Conservation (phyloP, 1,284 basidiomycete species). For the Mycena sp. region DNA sequence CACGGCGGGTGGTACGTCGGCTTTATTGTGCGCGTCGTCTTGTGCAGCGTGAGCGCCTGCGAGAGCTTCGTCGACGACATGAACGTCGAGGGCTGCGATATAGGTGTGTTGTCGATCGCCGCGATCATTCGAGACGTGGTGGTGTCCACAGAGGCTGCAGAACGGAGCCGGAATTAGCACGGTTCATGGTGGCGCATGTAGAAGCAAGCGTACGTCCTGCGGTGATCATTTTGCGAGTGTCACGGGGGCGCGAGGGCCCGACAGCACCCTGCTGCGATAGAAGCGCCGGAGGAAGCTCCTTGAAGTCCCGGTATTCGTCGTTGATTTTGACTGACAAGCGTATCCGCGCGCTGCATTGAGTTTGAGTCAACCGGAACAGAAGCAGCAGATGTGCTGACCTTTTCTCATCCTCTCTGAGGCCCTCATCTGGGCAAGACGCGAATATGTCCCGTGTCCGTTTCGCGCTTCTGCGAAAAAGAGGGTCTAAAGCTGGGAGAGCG, state of each 20-base stretch:
- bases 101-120: constrained; percentile 74
- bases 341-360: constrained; percentile 62
- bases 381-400: constrained; percentile 54
- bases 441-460: constrained; percentile 79
- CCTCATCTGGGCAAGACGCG: constrained; percentile 67
- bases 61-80: constrained; percentile 74
- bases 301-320: constrained; percentile 90
- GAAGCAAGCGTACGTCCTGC: constrained; percentile 65
- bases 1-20: constrained; percentile 95
- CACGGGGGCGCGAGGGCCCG: constrained; percentile 78
- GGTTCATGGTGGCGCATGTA: neutral
- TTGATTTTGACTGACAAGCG: constrained; percentile 80
- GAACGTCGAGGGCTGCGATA: constrained; percentile 72
- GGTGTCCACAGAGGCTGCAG: constrained; percentile 53
- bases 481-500: constrained; percentile 73
- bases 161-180: neutral
- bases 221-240: constrained; percentile 72
- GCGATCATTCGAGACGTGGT: constrained; percentile 62
- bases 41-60: constrained; percentile 88
- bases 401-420: constrained; percentile 71
- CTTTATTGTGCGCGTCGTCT: constrained; percentile 91
- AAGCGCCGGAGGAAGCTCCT: constrained; percentile 85
- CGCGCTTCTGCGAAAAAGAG: constrained; percentile 66
- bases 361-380: neutral
- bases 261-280: constrained; percentile 83